Percentiles rank a stretch among this genome's conserved stretches.
Conservation (phyloP, 371 early-diverging fungal species). For the Syncephalis plumigaleata region DNA sequence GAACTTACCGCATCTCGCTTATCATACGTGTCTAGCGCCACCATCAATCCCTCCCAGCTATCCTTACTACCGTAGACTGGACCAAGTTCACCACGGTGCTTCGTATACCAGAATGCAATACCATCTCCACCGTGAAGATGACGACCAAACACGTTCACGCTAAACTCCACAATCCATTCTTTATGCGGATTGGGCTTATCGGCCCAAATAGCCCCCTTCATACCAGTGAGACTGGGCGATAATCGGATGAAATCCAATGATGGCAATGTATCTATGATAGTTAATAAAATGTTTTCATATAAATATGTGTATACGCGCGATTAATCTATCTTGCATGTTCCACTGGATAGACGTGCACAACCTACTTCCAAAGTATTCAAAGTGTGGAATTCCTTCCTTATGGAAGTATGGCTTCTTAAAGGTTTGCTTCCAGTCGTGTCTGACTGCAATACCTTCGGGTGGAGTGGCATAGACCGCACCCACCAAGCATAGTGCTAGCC, state of each 20-base stretch:
- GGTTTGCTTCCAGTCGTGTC: conserved; percentile 41
- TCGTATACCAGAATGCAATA: conserved; percentile 75
- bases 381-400: conserved; percentile 34
- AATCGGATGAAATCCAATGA: conserved; percentile 45
- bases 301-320: background rate
- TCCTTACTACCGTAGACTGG: conserved; percentile 55
- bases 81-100: conserved; percentile 33
- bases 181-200: conserved; percentile 37
- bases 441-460: background rate
- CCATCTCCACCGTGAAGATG: conserved; percentile 57
- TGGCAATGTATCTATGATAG: conserved; percentile 26
- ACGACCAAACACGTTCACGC: conserved; percentile 42
- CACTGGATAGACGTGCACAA: background rate
- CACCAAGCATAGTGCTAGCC: no score
- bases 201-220: conserved; percentile 53
- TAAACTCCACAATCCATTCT: conserved; percentile 58
- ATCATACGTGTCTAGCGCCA: conserved; percentile 50
- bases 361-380: conserved; percentile 27
- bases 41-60: conserved; percentile 46
- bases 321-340: background rate
- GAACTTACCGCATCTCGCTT: background rate
- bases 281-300: background rate
- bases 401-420: conserved; percentile 43
- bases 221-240: conserved; percentile 40
- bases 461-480: no score